These are phyloP conservation scores for Fusarium virguliforme DNA, from an alignment of 2,329 filamentous ascomycete genomes.

Conservation along the genomic window DNA sequence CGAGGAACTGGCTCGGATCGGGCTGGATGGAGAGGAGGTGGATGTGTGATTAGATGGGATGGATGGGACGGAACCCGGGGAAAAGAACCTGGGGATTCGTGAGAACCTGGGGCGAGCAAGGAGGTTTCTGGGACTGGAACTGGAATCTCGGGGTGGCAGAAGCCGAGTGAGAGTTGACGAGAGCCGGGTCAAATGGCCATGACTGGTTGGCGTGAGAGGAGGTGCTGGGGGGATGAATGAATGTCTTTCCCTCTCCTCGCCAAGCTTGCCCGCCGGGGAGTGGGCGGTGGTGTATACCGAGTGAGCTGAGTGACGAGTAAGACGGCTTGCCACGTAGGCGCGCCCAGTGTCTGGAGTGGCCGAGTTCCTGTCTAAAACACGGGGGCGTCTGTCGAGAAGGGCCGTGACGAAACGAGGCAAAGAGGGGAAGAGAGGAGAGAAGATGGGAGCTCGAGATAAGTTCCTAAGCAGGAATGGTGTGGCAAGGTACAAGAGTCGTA, in stretches of 20 bases:
- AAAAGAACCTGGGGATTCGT: constrained; percentile 22
- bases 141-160: constrained; percentile 35
- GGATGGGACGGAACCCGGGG: constrained; percentile 24
- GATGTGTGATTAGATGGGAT: constrained; percentile 32
- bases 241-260: constrained; percentile 14
- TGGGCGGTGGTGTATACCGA: constrained; percentile 20
- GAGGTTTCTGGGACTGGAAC: constrained; percentile 15
- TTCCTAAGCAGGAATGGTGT: constrained; percentile 40
- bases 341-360: constrained; percentile 16
- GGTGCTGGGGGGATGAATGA: background rate
- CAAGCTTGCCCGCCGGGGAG: constrained; percentile 2
- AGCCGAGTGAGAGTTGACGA: constrained; percentile 28
- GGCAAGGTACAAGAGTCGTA: constrained; percentile 33
- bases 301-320: constrained; percentile 28
- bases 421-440: constrained; percentile 46
- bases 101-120: constrained; percentile 15
- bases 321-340: constrained; percentile 36
- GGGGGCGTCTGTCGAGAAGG: constrained; percentile 28
- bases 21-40: constrained; percentile 36
- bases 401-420: constrained; percentile 37
- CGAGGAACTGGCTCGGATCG: constrained; percentile 49
- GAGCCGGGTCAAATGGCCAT: constrained; percentile 4
- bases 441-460: constrained; percentile 9
- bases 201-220: background rate
- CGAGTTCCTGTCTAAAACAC: background rate